A percentile compares a stretch with the other conserved stretches of the same genome.
phyloP scores from a whole-genome alignment of 129 eudicot species.

The Silybum marianum region DNA sequence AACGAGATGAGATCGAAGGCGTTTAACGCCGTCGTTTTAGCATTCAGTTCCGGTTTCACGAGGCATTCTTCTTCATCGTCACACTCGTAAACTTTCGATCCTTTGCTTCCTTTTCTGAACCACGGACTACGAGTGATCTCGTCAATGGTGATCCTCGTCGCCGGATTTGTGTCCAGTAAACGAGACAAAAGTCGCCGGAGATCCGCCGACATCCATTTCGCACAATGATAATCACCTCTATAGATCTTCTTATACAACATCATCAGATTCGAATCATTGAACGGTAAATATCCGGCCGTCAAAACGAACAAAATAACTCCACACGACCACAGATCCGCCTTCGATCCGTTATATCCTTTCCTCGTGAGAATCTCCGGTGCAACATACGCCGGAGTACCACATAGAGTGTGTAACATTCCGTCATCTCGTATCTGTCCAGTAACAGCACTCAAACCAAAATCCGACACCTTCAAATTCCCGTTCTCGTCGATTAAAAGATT shows the following conservation, averaged over 20 bases:
- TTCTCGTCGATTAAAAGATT: slow-evolving; percentile 72
- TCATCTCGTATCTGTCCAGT: slow-evolving; percentile 51
- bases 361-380: slow-evolving; percentile 78
- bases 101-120: slow-evolving; percentile 64
- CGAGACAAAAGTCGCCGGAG: slow-evolving; percentile 56
- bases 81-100: slow-evolving; percentile 28
- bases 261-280: slow-evolving; percentile 77
- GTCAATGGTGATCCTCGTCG: slow-evolving; percentile 56
- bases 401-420: slow-evolving; percentile 66
- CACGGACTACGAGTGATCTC: slow-evolving; percentile 66
- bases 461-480: slow-evolving; percentile 67
- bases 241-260: slow-evolving; percentile 71
- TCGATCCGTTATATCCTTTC: slow-evolving; percentile 72
- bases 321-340: slow-evolving; percentile 82
- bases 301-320: slow-evolving; percentile 73
- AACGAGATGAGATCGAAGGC: slow-evolving; percentile 77
- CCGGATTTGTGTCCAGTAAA: slow-evolving; percentile 65
- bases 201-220: slow-evolving; percentile 77
- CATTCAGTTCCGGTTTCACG: slow-evolving; percentile 29
- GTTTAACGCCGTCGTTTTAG: slow-evolving; percentile 37
- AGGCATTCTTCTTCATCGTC: slow-evolving; percentile 25
- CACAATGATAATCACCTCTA: slow-evolving; percentile 66
- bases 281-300: slow-evolving; percentile 70
- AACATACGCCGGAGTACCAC: slow-evolving; percentile 87
- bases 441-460: slow-evolving; percentile 76